A percentile compares a stretch with the other conserved stretches of the same genome.
Evolutionary conservation across 305 asterid genomes (phyloP).

Genomic region (Fraxinus paxiana): DNA sequence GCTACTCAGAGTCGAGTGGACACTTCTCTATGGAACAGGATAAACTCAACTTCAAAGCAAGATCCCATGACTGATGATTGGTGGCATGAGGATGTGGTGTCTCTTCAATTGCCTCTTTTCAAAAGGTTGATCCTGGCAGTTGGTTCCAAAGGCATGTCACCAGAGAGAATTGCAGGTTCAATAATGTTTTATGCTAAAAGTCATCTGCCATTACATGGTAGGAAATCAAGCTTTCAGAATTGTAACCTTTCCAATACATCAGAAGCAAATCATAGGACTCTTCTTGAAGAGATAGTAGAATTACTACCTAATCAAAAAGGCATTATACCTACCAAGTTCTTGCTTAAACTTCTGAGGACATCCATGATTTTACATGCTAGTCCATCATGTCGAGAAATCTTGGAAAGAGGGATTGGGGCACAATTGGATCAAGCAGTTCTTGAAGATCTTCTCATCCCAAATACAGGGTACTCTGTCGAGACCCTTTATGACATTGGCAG

Average conservation of each 20-base stretch:
- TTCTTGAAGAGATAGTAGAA: slow-evolving; percentile 39
- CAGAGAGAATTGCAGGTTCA: slow-evolving; percentile 24
- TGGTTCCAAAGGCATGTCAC: slow-evolving; percentile 30
- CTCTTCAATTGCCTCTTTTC: slow-evolving; percentile 31
- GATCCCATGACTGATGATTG: slow-evolving; percentile 28
- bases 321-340: slow-evolving; percentile 30
- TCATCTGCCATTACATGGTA: slow-evolving; percentile 33
- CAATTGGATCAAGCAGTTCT: slow-evolving; percentile 41
- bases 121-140: slow-evolving; percentile 32
- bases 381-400: slow-evolving; percentile 24
- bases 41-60: slow-evolving; percentile 22
- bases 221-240: slow-evolving; percentile 23
- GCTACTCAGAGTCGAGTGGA: slow-evolving; percentile 11
- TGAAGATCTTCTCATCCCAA: slow-evolving; percentile 48
- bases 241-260: slow-evolving; percentile 20
- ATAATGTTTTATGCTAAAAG: slow-evolving; percentile 36
- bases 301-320: slow-evolving; percentile 46
- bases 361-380: slow-evolving; percentile 37
- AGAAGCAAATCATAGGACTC: slow-evolving; percentile 35
- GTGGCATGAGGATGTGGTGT: slow-evolving; percentile 41
- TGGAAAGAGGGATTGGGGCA: slow-evolving; percentile 43
- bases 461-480: slow-evolving; percentile 31
- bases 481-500: slow-evolving; percentile 47
- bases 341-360: slow-evolving; percentile 35
- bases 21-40: slow-evolving; percentile 28